phyloP scores from a whole-genome alignment of 1,139 yeast species.

The Zhuliangozyma blackwelliae region DNA sequence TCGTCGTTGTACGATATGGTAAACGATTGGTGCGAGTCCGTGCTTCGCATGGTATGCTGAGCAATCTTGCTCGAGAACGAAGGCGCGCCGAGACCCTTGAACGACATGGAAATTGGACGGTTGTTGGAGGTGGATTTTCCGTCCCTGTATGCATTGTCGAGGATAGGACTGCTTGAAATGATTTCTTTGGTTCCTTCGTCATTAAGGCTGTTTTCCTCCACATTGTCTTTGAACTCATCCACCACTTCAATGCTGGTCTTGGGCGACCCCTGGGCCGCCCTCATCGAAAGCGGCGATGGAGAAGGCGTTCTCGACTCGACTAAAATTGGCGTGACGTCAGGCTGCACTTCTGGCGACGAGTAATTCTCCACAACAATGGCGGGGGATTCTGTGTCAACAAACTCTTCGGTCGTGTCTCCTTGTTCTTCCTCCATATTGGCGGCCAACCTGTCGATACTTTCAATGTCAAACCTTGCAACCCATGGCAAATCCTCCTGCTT shows the following conservation, averaged over 20 bases:
- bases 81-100: slow-evolving; percentile 60
- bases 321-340: slow-evolving; percentile 10
- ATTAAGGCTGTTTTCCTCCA: not conserved
- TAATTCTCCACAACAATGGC: slow-evolving; percentile 1
- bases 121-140: slow-evolving; percentile 15
- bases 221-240: slow-evolving; percentile 1
- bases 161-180: slow-evolving; percentile 19
- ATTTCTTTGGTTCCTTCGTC: slow-evolving; percentile 1
- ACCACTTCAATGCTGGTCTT: slow-evolving; percentile 9
- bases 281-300: slow-evolving; percentile 11
- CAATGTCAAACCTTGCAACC: not conserved
- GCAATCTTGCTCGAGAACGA: slow-evolving; percentile 39
- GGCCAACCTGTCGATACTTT: not conserved
- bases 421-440: not conserved
- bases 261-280: slow-evolving; percentile 5
- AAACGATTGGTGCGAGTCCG: slow-evolving; percentile 44
- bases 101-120: slow-evolving; percentile 66
- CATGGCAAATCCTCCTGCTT: not conserved
- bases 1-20: slow-evolving; percentile 36
- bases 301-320: slow-evolving; percentile 12
- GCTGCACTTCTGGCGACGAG: not conserved
- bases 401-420: too few species aligned
- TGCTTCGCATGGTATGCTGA: slow-evolving; percentile 25
- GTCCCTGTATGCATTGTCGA: slow-evolving; percentile 17
- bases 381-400: not conserved